These are phyloP conservation scores for Saccharomyces pastorianus DNA, from an alignment of 1,139 yeast species.

Conservation along the genomic window DNA sequence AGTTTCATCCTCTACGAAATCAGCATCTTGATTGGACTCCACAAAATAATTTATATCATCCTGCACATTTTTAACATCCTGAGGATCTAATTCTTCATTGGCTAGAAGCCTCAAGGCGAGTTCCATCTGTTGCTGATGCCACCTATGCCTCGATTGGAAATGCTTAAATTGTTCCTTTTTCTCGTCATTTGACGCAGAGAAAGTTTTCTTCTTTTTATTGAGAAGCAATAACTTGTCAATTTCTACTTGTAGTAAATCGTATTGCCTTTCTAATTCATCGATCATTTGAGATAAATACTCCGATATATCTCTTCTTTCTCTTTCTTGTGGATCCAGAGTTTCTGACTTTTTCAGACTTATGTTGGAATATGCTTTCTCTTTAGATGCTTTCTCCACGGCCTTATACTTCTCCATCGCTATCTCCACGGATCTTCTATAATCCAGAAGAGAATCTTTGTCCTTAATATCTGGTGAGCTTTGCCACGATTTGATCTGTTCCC, in stretches of 20 bases:
- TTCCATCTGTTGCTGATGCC: slow-evolving; percentile 62
- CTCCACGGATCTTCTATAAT: slow-evolving; percentile 58
- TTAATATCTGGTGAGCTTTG: slow-evolving; percentile 63
- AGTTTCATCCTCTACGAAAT: slow-evolving; percentile 69
- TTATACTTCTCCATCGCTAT: slow-evolving; percentile 56
- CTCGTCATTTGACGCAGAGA: slow-evolving; percentile 43
- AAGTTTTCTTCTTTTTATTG: slow-evolving; percentile 45
- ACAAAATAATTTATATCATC: slow-evolving; percentile 68
- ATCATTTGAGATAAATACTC: slow-evolving; percentile 52
- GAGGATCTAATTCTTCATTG: slow-evolving; percentile 36
- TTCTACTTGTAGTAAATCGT: slow-evolving; percentile 57
- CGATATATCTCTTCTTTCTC: slow-evolving; percentile 49
- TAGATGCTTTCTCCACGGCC: too few species aligned
- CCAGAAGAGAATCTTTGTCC: slow-evolving; percentile 55
- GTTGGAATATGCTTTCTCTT: slow-evolving; percentile 58
- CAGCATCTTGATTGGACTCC: slow-evolving; percentile 64
- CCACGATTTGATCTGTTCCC: slow-evolving; percentile 77
- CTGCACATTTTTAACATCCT: slow-evolving; percentile 50
- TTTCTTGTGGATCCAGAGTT: slow-evolving; percentile 54
- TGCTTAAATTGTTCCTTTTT: slow-evolving; percentile 43
- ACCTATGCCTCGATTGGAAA: slow-evolving; percentile 37
- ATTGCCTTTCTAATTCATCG: slow-evolving; percentile 57
- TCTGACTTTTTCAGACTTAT: slow-evolving; percentile 44
- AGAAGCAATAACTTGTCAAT: slow-evolving; percentile 37
- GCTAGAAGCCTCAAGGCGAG: slow-evolving; percentile 46